These are phyloP conservation scores for Cyberlindnera bimundalis DNA, from an alignment of 805 yeast species.

Conservation along the genomic window DNA sequence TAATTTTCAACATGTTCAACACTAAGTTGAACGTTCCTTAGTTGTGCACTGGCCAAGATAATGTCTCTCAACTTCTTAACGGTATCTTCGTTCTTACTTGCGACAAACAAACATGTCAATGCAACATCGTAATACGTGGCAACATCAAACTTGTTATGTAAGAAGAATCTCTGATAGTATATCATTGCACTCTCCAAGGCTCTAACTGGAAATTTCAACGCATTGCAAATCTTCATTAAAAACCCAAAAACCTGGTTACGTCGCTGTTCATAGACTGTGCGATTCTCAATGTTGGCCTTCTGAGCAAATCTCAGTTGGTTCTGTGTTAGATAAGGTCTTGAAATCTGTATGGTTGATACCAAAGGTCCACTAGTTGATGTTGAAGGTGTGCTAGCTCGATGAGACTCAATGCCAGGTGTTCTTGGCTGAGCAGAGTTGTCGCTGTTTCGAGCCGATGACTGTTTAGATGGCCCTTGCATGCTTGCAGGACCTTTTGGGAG, in stretches of 20 bases:
- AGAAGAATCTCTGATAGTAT: slow-evolving; percentile 66
- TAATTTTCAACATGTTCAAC: slow-evolving; percentile 47
- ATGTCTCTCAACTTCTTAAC: slow-evolving; percentile 71
- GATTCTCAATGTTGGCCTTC: slow-evolving; percentile 47
- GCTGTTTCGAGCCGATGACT: background rate
- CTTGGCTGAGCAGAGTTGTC: background rate
- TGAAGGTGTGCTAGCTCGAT: background rate
- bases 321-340: slow-evolving; percentile 60
- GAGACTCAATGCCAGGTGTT: background rate
- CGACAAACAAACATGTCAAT: slow-evolving; percentile 61
- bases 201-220: slow-evolving; percentile 63
- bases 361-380: slow-evolving; percentile 4
- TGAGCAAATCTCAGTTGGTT: slow-evolving; percentile 52
- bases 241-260: slow-evolving; percentile 53
- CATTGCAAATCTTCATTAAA: slow-evolving; percentile 48
- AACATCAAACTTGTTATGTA: slow-evolving; percentile 59
- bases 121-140: slow-evolving; percentile 60
- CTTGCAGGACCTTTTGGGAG: slow-evolving; percentile 1
- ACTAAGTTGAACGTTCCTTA: slow-evolving; percentile 28
- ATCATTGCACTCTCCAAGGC: slow-evolving; percentile 69
- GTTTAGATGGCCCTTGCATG: background rate
- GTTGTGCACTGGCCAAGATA: slow-evolving; percentile 38
- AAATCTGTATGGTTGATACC: slow-evolving; percentile 37
- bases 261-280: slow-evolving; percentile 46
- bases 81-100: slow-evolving; percentile 80